These are phyloP conservation scores for Cyanidioschyzon merolae DNA, from an alignment of 23 red algal genomes.

Conservation along the genomic window DNA sequence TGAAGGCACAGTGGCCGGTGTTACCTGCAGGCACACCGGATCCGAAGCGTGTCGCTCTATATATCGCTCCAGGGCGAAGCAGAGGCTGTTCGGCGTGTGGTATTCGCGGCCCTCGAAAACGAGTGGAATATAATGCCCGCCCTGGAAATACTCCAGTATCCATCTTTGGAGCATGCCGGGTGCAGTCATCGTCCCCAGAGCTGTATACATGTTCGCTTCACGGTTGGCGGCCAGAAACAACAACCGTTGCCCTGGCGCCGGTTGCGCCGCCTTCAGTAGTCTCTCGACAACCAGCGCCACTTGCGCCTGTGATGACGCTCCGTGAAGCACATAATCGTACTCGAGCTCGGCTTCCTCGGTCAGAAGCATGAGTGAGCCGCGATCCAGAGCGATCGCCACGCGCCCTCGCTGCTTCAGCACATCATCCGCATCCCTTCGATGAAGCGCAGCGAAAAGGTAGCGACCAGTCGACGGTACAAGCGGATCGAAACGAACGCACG, in stretches of 20 bases:
- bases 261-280: neutral
- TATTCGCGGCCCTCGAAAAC: constrained; percentile 4
- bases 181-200: neutral
- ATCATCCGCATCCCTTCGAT: neutral
- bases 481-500: neutral
- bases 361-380: neutral
- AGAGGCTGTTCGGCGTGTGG: neutral
- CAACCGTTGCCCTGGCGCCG: neutral
- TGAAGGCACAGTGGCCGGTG: neutral
- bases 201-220: neutral
- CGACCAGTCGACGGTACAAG: neutral
- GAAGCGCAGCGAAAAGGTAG: neutral
- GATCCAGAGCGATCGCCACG: neutral
- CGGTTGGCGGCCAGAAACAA: neutral
- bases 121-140: neutral
- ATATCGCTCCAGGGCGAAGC: neutral
- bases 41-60: neutral
- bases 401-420: neutral
- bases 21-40: neutral
- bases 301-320: neutral
- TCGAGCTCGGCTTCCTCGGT: neutral
- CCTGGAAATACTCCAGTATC: constrained; percentile 2
- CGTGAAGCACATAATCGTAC: neutral
- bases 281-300: neutral
- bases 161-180: neutral